Evolutionary conservation across 495 filamentous ascomycete genomes (phyloP), one percentile per base, ranked within the genome.

Genomic region (Hyaloscypha hepaticicola): DNA sequence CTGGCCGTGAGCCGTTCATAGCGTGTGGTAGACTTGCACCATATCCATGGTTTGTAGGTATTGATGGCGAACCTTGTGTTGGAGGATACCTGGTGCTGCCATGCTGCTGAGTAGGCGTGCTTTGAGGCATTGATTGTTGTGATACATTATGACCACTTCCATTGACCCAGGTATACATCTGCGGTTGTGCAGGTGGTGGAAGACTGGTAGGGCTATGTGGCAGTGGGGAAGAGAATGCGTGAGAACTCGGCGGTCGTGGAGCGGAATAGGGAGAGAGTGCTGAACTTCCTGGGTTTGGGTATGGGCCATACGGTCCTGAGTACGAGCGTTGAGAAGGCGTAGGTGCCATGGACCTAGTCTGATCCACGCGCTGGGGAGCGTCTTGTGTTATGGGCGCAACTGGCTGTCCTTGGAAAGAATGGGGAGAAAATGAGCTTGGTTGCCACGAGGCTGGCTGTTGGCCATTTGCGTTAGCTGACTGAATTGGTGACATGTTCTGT

Each of bases 181-280:
- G 52, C 16, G 60, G 61, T 48, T 69, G 66, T 21, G 7, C 41
- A 28, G 70, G 70, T 4, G 70, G 70, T 21, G 70, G 70, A 27
- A 72, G 61, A 58, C 60, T 72, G 7, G 61, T 72, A 9, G 70
- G 70, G 45, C 70, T 72, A 27, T 72, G 31, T 34, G 70, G 70
- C 29, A 63, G 56, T 45, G 70, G 70, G 0, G 70, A 69, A 27
- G 70, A 69, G 38, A 72, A 72, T 33, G 60, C 61, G 57, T 71
- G 66, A 25, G 66, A 49, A 34, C 56, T 69, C 9, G 56, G 24
- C 5, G 69, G 59, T 26, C 53, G 50, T 21, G 61, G 50, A 55
- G 60, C 50, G 25, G 38, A 22, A 26, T 58, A 60, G 6, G 60
- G 50, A 16, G 59, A 34, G 14, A 49, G 31, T 27, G 49, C 8